Conservation (phyloP, 2,329 filamentous ascomycete genomes). For the Cryphonectria naterciae region DNA sequence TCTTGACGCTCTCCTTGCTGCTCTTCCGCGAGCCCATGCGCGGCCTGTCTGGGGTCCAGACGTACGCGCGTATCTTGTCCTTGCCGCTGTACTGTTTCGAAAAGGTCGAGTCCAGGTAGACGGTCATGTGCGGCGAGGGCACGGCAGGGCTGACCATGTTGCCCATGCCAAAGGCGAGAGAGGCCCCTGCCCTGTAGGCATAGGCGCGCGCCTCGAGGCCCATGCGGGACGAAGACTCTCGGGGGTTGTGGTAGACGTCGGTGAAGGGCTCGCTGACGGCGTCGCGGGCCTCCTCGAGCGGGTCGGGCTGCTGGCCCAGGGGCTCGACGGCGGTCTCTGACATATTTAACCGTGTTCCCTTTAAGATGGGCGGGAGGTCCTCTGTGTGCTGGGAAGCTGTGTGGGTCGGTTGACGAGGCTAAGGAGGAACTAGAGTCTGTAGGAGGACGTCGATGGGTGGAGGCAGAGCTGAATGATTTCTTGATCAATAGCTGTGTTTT, state of each 20-base stretch:
- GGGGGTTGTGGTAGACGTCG: constrained; percentile 46
- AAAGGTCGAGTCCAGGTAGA: constrained; percentile 50
- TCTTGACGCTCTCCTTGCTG: constrained; percentile 23
- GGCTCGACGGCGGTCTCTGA: constrained; percentile 26
- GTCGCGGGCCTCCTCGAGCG: constrained; percentile 19
- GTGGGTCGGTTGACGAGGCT: not conserved
- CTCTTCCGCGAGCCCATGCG: constrained; percentile 16
- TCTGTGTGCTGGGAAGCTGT: not conserved
- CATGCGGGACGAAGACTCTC: constrained; percentile 50
- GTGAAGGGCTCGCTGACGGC: constrained; percentile 18
- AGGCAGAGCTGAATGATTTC: not conserved
- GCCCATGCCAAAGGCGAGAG: constrained; percentile 47
- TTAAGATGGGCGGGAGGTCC: not conserved
- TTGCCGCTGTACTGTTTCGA: constrained; percentile 40
- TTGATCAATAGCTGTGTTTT: not conserved
- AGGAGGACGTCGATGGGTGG: not conserved
- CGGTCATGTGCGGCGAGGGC: constrained; percentile 42
- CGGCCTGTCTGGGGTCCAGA: constrained; percentile 43
- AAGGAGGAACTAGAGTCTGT: not conserved
- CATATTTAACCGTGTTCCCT: constrained; percentile 5
- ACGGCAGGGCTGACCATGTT: constrained; percentile 47
- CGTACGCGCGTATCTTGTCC: constrained; percentile 51
- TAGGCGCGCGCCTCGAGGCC: constrained; percentile 47
- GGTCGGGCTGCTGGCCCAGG: constrained; percentile 27
- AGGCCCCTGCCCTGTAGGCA: constrained; percentile 49